Base-by-base conservation (phyloP, 2,329 filamentous ascomycete genomes). In the Ophiostoma tasmaniense region DNA sequence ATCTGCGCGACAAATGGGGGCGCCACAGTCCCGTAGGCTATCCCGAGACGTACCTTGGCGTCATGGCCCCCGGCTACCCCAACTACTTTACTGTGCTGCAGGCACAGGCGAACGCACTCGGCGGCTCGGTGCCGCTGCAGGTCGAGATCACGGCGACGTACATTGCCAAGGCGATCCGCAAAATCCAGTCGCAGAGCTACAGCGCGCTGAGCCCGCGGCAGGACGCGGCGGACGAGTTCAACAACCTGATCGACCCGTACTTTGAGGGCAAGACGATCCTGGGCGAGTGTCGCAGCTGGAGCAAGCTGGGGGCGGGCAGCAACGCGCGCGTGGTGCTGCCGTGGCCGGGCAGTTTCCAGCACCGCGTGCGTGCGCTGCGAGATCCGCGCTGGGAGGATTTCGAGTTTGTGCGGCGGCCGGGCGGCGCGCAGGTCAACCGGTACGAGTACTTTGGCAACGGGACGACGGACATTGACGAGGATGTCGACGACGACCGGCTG, bases 101-200 rank as follows among this genome's bases (percentile, higher is more conserved):
- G 37, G 69, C 73, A 5, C 71, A 73, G 68, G 68, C 70, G n/a
- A 70, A 69, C 30, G 69, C 70, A 7, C 14, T 64, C 3, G 71
- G 71, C 66, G 73, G 71, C 13, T 71, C 71, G 8, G 71, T 73
- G 10, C 73, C 73, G 1, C 67, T 73, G n/a, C 71, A 73, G 45
- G 67, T 62, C 17, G 73, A 74, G 69, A 52, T 69, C 22, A 50
- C 70, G 45, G 68, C 71, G 7, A 71, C 70, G 30, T 73, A 71
- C 64, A 69, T 72, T 22, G 70, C 68, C 66, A 71, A 71, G 55
- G 68, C 45, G 25, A 70, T 74, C 13, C 71, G 72, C 59, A 74
- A 74, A 67, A 37, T 73, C 3, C 69, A 72, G 67, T 55, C 66
- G 3, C 72, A 74, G 70, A 66, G 70, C 45, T 72, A 73, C 70